A percentile compares a stretch with the other conserved stretches of the same genome.
These are phyloP conservation scores for Trichoderma citrinoviride DNA, from an alignment of 2,329 filamentous ascomycete genomes.

Conservation along the genomic window DNA sequence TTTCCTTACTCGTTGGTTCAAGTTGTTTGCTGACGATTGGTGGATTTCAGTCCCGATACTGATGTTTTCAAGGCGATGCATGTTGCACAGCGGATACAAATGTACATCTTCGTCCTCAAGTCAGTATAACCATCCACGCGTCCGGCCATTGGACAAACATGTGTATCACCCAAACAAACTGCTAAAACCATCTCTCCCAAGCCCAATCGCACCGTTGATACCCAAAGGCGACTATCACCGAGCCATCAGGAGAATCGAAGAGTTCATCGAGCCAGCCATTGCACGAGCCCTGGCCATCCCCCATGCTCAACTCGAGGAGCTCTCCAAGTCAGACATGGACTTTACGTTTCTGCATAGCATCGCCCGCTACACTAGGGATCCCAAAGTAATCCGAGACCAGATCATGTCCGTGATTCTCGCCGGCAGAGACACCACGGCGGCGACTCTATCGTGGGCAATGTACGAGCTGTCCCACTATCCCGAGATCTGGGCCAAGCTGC, in stretches of 20 bases:
- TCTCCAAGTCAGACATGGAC: constrained; percentile 61
- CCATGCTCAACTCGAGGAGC: constrained; percentile 64
- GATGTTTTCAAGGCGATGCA: constrained; percentile 68
- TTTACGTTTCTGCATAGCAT: constrained; percentile 79
- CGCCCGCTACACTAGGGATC: constrained; percentile 63
- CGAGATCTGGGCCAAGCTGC: constrained; percentile 62
- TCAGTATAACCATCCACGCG: constrained; percentile 20
- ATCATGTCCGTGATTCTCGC: constrained; percentile 73
- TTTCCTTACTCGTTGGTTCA: not conserved
- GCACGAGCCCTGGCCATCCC: constrained; percentile 62
- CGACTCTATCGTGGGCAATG: constrained; percentile 74
- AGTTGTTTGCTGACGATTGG: not conserved
- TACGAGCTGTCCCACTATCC: constrained; percentile 77
- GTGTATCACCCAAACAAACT: not conserved
- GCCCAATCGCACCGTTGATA: constrained; percentile 57
- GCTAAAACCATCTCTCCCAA: constrained; percentile 30
- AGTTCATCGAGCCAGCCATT: constrained; percentile 69
- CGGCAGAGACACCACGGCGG: constrained; percentile 82
- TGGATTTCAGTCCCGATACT: constrained; percentile 46
- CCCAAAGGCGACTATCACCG: constrained; percentile 58
- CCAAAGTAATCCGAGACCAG: constrained; percentile 69
- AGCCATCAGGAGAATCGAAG: constrained; percentile 64
- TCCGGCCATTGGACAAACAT: not conserved
- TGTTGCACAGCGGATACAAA: constrained; percentile 66
- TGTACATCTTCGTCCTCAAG: constrained; percentile 53